Evolutionary conservation across 1,284 basidiomycete species (phyloP).

Genomic region (Meira nashicola): DNA sequence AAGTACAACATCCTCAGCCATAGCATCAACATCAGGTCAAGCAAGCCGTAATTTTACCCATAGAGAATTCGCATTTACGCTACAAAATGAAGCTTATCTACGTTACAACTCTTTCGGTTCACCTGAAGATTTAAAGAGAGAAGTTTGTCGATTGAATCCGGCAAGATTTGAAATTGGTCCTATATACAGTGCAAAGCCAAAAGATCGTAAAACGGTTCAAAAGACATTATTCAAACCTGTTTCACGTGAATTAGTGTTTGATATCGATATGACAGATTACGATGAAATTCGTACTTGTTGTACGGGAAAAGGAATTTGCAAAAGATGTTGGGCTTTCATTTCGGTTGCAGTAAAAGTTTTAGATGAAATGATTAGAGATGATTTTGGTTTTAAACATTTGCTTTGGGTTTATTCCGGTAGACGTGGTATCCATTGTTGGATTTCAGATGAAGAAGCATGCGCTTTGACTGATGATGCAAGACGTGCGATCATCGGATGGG

Average conservation of each 20-base stretch:
- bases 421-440: constrained; percentile 96
- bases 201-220: constrained; percentile 81
- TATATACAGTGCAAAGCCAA: constrained; percentile 82
- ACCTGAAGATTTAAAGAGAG: constrained; percentile 85
- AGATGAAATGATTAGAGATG: constrained; percentile 69
- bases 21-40: constrained; percentile 47
- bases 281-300: constrained; percentile 94
- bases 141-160: constrained; percentile 55
- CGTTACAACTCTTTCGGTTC: constrained; percentile 84
- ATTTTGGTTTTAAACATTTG: constrained; percentile 73
- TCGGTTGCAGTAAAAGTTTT: constrained; percentile 85
- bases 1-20: background rate
- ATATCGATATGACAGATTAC: constrained; percentile 99
- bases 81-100: constrained; percentile 84
- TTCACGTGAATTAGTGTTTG: constrained; percentile 91
- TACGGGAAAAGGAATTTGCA: constrained; percentile 83
- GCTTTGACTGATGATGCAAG: constrained; percentile 86
- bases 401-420: constrained; percentile 99
- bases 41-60: constrained; percentile 59
- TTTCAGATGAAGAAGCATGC: constrained; percentile 83
- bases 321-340: constrained; percentile 91
- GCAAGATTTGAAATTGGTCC: constrained; percentile 92
- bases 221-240: constrained; percentile 71
- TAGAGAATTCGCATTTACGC: constrained; percentile 94
- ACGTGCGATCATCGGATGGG: constrained; percentile 74